Evolutionary conservation across 805 yeast genomes (phyloP), one percentile per base, ranked within the genome.

Genomic region (Saturnispora diversa): DNA sequence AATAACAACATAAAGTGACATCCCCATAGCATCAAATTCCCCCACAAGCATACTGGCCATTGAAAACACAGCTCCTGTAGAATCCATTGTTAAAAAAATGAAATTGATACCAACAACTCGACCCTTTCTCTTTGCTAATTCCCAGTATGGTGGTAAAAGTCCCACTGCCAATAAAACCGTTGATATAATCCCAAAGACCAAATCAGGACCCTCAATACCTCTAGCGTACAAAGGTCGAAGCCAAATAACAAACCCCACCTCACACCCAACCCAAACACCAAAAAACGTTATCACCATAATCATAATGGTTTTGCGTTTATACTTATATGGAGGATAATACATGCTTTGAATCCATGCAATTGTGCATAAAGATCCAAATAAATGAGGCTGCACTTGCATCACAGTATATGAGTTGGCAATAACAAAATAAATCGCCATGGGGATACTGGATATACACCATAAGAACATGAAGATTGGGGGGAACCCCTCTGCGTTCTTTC

Each of bases 91-190:
- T 43, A 90, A 65, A 48, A 90, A 90, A 3, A 82, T 49, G 53
- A 90, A 87, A 56, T 87, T 87, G 53, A 90, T 81, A 0, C 97
- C 97, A 3, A 87, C 77, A 3, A 90, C 97, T 26, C 82, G 64
- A 2, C 97, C 97, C 38, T 74, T 59, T 47, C 95, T 69, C 53
- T 85, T 84, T 24, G 77, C 72, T 20, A 90, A 63, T 57, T 90
- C 97, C 50, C 76, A 77, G 56, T 88, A 90, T 4, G 97, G 96
- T 0, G 97, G 97, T 0, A 90, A 48, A 26, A 90, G 66, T 0
- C 97, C 97, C 2, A 72, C 55, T 0, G 83, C 92, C 7, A 90
- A 63, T 15, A 84, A 56, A 0, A 88, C 66, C 1, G 92, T 75
- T 0, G 97, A 95, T 13, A 85, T 46, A 22, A 84, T 72, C 11